Percentiles rank a stretch among this genome's conserved stretches.
Evolutionary conservation across 1,284 basidiomycete species (phyloP).

Genomic region (Xanthoconium separans): DNA sequence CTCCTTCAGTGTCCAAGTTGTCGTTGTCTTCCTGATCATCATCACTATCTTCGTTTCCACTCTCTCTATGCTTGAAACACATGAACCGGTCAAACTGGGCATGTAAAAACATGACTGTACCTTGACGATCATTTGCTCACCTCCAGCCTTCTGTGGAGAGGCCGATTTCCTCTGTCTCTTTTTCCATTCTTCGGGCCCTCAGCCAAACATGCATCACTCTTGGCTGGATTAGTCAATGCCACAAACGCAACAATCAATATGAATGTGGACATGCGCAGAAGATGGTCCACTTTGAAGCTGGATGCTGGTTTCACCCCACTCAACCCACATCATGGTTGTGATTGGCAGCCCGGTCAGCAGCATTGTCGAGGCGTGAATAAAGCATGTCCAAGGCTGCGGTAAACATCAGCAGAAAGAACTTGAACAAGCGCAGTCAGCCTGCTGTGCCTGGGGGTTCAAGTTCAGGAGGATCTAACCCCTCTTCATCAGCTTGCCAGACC

Average conservation of each 20-base stretch:
- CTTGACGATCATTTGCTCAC: slow-evolving; percentile 45
- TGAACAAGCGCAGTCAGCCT: slow-evolving; percentile 58
- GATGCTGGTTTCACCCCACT: slow-evolving; percentile 20
- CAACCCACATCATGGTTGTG: slow-evolving; percentile 39
- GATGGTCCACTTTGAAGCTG: slow-evolving; percentile 21
- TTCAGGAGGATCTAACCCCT: slow-evolving; percentile 28
- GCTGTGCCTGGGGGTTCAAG: slow-evolving; percentile 49
- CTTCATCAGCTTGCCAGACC: slow-evolving; percentile 21
- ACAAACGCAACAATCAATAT: slow-evolving; percentile 81
- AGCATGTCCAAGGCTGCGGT: slow-evolving; percentile 61
- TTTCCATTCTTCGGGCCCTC: slow-evolving; percentile 67
- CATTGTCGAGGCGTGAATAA: slow-evolving; percentile 62
- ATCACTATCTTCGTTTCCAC: no score
- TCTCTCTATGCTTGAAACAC: no score
- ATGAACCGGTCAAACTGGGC: no score
- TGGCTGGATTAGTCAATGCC: slow-evolving; percentile 84
- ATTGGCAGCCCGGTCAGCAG: slow-evolving; percentile 53
- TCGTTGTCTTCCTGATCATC: no score
- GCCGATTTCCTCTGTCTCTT: slow-evolving; percentile 49
- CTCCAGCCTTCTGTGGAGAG: slow-evolving; percentile 40
- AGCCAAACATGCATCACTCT: slow-evolving; percentile 83
- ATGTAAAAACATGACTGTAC: no score
- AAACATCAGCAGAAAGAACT: slow-evolving; percentile 59
- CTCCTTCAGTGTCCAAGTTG: no score
- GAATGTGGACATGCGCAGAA: slow-evolving; percentile 69